Evolutionary conservation across 345 rosid species (phyloP), one percentile per base, ranked within the genome.

Genomic region (Hevea brasiliensis): DNA sequence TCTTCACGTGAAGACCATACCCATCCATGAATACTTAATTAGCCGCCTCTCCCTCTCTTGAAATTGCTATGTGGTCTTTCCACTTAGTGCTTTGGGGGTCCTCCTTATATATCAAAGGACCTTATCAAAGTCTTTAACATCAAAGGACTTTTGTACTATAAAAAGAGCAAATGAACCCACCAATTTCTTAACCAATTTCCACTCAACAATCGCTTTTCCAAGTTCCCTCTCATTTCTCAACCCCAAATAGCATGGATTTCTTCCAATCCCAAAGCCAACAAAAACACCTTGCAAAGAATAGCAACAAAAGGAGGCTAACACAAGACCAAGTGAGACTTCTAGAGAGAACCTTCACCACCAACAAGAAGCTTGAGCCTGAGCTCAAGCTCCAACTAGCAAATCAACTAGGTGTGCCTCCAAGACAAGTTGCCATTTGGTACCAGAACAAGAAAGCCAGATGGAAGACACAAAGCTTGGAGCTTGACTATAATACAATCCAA

Each of bases 361-460:
- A 81, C 88, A 89, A 86, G 82, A 94, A 89, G 81, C 92, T 94
- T 0, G 91, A 84, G 67, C 90, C 91, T 2, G 92, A 85, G 74
- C 88, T 84, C 53, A 94, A 92, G 83, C 87, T 79, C 66, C 87
- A 86, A 61, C 88, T 94, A 3, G 89, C 97, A 0, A 85, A 66
- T 61, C 89, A 85, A 77, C 87, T 94, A 0, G 85, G 88, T 1
- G 85, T 94, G 55, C 93, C 97, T 10, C 85, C 93, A 4, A 79
- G 95, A 71, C 98, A 89, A 80, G 90, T 94, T 0, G 92, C 98
- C 17, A 84, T 94, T 61, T 94, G 98, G 98, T 94, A 90, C 78
- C 98, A 94, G 72, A 92, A 92, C 93, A 88, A 87, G 86, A 85
- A 97, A 37, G 98, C 97, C 2, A 78, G 97, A 81, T 94, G 92